A percentile compares a stretch with the other conserved stretches of the same genome.
These are phyloP conservation scores for Ophiocordyceps robertsii DNA, from an alignment of 2,329 filamentous ascomycete genomes.

Conservation along the genomic window DNA sequence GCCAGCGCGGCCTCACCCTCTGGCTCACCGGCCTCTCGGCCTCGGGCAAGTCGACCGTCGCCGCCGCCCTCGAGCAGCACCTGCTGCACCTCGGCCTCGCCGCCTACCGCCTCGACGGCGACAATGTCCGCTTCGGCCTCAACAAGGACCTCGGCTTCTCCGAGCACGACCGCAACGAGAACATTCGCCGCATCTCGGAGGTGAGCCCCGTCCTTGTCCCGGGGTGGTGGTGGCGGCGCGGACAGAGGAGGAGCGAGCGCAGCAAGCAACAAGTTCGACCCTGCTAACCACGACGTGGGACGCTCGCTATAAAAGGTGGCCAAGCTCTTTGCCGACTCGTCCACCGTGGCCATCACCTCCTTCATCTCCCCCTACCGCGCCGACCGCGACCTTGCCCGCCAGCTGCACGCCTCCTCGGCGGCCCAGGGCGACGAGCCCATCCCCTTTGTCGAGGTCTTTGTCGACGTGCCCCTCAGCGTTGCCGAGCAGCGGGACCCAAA, in stretches of 20 bases:
- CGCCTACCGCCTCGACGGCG: conserved; percentile 90
- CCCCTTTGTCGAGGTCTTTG: conserved; percentile 85
- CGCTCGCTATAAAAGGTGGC: conserved; percentile 48
- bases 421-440: conserved; percentile 50
- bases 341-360: conserved; percentile 78
- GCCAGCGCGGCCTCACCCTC: conserved; percentile 84
- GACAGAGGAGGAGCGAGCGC: neutral
- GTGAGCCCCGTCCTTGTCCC: conserved; percentile 17
- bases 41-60: conserved; percentile 93
- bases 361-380: conserved; percentile 94
- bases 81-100: conserved; percentile 72
- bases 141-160: conserved; percentile 97
- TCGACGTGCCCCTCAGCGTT: conserved; percentile 82
- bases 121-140: conserved; percentile 95
- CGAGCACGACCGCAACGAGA: conserved; percentile 89
- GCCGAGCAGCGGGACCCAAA: conserved; percentile 95
- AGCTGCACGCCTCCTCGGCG: conserved; percentile 55
- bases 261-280: neutral
- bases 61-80: conserved; percentile 92
- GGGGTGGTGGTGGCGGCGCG: neutral
- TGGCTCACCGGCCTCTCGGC: conserved; percentile 97
- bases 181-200: conserved; percentile 93
- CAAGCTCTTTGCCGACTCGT: conserved; percentile 87
- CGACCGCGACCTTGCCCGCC: conserved; percentile 70
- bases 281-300: neutral